Conservation (phyloP, 2,329 filamentous ascomycete genomes). For the Biscogniauxia sp. region DNA sequence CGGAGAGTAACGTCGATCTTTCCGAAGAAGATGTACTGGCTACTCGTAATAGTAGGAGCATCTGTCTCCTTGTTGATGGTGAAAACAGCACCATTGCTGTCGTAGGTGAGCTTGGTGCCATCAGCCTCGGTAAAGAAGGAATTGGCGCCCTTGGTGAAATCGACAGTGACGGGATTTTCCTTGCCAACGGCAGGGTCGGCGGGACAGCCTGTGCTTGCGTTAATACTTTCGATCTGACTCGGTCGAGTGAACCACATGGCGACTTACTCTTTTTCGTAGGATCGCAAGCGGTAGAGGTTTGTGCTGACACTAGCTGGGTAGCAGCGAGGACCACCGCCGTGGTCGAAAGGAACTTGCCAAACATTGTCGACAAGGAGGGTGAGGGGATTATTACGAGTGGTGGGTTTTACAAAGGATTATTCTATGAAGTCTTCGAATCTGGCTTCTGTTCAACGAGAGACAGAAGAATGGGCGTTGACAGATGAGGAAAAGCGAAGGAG, state of each 20-base stretch:
- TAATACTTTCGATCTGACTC: slow-evolving; percentile 9
- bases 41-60: slow-evolving; percentile 69
- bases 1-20: slow-evolving; percentile 77
- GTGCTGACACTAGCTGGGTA: slow-evolving; percentile 48
- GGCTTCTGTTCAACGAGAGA: slow-evolving; percentile 7
- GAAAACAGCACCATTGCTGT: slow-evolving; percentile 51
- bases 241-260: not conserved
- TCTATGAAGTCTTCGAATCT: not conserved
- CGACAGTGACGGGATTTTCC: slow-evolving; percentile 49
- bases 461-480: not conserved
- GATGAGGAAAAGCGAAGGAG: not conserved
- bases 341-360: slow-evolving; percentile 45
- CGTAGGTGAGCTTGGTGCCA: slow-evolving; percentile 50
- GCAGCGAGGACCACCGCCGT: slow-evolving; percentile 49
- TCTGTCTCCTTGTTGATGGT: slow-evolving; percentile 67
- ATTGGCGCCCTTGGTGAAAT: slow-evolving; percentile 74
- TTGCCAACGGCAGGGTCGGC: slow-evolving; percentile 73
- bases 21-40: slow-evolving; percentile 97
- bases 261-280: slow-evolving; percentile 49
- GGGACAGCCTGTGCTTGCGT: slow-evolving; percentile 56
- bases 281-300: slow-evolving; percentile 57
- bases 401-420: not conserved
- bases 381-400: not conserved
- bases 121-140: slow-evolving; percentile 47
- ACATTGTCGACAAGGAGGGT: slow-evolving; percentile 34